Evolutionary conservation across 2,329 filamentous ascomycete genomes (phyloP).

Genomic region (Ophiostoma novo-ulmi): DNA sequence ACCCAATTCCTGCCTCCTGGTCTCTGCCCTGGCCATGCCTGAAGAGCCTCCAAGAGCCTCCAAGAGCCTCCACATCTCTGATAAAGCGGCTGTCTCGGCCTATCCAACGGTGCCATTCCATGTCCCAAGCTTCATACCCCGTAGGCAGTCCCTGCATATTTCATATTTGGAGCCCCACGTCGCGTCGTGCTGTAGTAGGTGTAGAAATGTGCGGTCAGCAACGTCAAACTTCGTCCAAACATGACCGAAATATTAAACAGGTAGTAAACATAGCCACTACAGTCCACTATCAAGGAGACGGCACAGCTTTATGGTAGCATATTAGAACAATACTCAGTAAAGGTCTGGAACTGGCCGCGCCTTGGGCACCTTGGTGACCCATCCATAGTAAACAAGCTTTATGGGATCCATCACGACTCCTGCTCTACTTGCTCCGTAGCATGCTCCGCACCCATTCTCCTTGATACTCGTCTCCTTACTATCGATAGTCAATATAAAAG

Average conservation of each 20-base stretch:
- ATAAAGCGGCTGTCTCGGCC: neutral
- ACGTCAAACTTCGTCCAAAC: neutral
- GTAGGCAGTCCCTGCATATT: neutral
- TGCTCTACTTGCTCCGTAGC: neutral
- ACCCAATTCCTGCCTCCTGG: neutral
- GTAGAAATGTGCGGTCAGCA: neutral
- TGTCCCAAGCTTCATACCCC: neutral
- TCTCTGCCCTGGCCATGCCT: neutral
- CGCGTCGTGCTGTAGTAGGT: neutral
- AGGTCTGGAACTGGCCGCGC: neutral
- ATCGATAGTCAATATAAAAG: neutral
- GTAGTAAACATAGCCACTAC: neutral
- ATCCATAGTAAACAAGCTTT: constrained; percentile 7
- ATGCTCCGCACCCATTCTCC: neutral
- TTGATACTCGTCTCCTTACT: neutral
- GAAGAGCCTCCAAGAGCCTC: neutral
- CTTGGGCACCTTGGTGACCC: neutral
- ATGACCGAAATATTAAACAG: neutral
- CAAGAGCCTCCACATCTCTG: neutral
- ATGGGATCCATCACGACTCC: constrained; percentile 4
- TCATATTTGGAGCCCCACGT: neutral
- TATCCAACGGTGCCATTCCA: neutral
- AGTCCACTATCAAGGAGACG: neutral
- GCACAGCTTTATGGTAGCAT: neutral
- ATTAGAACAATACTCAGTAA: neutral